These are phyloP conservation scores for Xanthoconium separans DNA, from an alignment of 1,284 basidiomycete genomes.

Conservation along the genomic window DNA sequence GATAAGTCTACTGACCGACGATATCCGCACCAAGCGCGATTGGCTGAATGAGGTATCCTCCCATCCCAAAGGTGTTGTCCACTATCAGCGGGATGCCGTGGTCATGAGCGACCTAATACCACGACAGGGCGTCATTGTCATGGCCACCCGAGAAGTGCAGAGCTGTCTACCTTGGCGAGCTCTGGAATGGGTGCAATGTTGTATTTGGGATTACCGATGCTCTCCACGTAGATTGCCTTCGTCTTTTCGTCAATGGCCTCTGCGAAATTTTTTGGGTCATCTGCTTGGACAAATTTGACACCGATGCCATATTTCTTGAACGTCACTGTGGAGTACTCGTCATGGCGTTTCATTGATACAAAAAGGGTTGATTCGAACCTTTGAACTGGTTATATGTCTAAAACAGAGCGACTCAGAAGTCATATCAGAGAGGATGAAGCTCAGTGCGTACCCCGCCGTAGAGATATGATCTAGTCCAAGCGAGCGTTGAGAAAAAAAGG, in stretches of 20 bases:
- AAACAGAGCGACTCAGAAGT: not conserved
- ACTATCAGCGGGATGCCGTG: conserved; percentile 79
- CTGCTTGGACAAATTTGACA: conserved; percentile 73
- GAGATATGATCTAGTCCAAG: conserved; percentile 47
- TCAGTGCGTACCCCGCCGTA: conserved; percentile 60
- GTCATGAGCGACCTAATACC: conserved; percentile 64
- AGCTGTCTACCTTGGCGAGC: conserved; percentile 59
- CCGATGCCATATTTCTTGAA: conserved; percentile 78
- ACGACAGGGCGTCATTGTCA: not conserved
- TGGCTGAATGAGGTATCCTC: conserved; percentile 58
- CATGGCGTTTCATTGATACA: not conserved
- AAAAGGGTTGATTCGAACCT: conserved; percentile 40
- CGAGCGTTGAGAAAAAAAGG: no score
- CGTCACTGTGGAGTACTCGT: conserved; percentile 46
- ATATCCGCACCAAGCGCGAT: conserved; percentile 84
- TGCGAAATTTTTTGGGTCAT: conserved; percentile 63
- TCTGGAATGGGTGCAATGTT: conserved; percentile 71
- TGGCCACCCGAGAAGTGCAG: not conserved
- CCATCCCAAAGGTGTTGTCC: conserved; percentile 91
- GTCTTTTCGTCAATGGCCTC: conserved; percentile 78
- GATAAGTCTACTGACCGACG: conserved; percentile 45
- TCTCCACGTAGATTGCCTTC: conserved; percentile 80
- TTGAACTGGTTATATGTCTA: conserved; percentile 90
- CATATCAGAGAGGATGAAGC: not conserved
- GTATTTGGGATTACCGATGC: conserved; percentile 85